A percentile compares a stretch with the other conserved stretches of the same genome.
phyloP scores from a whole-genome alignment of 2,329 filamentous ascomycete species.

The Pyricularia sp. region DNA sequence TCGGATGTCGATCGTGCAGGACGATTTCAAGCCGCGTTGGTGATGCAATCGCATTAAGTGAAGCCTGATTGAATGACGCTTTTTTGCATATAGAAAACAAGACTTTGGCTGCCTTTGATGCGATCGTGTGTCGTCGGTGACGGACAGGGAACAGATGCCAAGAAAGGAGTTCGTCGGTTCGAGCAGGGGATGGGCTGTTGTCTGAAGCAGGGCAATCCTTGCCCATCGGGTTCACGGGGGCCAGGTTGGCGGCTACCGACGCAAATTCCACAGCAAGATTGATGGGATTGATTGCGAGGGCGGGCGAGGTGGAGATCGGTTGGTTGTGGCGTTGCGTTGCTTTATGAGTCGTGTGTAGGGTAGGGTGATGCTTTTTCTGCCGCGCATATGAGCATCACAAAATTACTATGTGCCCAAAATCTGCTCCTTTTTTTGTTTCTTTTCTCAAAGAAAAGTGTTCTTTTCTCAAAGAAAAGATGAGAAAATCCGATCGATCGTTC shows the following conservation, averaged over 20 bases:
- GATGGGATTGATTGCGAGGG: neutral
- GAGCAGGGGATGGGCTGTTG: neutral
- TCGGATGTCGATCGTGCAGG: neutral
- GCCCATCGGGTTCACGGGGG: neutral
- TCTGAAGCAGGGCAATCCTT: neutral
- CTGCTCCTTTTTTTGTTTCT: neutral
- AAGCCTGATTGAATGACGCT: neutral
- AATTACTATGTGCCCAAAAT: neutral
- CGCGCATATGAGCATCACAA: neutral
- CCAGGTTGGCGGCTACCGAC: neutral
- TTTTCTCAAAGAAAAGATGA: too few relatives aligned
- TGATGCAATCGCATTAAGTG: neutral
- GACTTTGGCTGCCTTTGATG: neutral
- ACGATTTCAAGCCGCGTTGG: neutral
- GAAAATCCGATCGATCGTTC: neutral
- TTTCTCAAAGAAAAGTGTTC: too few relatives aligned
- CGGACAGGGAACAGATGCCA: neutral
- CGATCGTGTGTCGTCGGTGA: neutral
- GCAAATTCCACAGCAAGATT: neutral
- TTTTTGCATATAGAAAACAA: neutral
- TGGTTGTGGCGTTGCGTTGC: neutral
- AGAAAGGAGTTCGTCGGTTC: neutral
- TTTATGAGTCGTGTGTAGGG: neutral
- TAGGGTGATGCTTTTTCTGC: neutral
- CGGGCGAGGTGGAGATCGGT: neutral